phyloP scores from a whole-genome alignment of 257 asterid species.

The Plantago major region DNA sequence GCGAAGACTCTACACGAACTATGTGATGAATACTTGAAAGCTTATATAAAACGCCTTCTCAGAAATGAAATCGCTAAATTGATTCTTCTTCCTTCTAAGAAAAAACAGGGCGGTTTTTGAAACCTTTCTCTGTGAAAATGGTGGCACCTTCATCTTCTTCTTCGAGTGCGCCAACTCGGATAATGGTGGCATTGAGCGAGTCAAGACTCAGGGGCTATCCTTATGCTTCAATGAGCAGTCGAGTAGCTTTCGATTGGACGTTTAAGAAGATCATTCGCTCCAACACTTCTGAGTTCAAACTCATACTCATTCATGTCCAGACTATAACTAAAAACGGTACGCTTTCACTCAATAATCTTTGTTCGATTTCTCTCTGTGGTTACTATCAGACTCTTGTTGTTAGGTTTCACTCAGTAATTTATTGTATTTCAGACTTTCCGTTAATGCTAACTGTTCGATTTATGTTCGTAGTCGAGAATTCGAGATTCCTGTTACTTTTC shows the following conservation, averaged over 20 bases:
- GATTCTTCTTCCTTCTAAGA: too few relatives aligned
- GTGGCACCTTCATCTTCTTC: too few relatives aligned
- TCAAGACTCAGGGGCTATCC: slow-evolving; percentile 85
- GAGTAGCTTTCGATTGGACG: slow-evolving; percentile 85
- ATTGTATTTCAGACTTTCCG: background rate
- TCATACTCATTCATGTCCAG: slow-evolving; percentile 72
- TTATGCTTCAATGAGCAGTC: slow-evolving; percentile 74
- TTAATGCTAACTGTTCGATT: background rate
- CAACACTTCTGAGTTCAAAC: slow-evolving; percentile 60
- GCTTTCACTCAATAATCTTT: background rate
- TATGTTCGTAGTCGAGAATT: too few relatives aligned
- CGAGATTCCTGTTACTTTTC: too few relatives aligned
- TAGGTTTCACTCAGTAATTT: too few relatives aligned
- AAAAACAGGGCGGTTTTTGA: too few relatives aligned
- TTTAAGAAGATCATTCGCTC: slow-evolving; percentile 63
- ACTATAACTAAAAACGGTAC: slow-evolving; percentile 79
- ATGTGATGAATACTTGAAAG: too few relatives aligned
- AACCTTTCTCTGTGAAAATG: slow-evolving; percentile 30
- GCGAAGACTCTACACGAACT: too few relatives aligned
- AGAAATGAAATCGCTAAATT: too few relatives aligned
- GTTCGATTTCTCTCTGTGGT: too few relatives aligned
- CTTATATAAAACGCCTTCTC: too few relatives aligned
- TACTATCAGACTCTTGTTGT: too few relatives aligned
- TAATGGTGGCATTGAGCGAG: slow-evolving; percentile 75
- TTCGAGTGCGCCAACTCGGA: slow-evolving; percentile 59